Evolutionary conservation across 2,329 filamentous ascomycete species (phyloP).

Genomic region (Xylariales sp.): DNA sequence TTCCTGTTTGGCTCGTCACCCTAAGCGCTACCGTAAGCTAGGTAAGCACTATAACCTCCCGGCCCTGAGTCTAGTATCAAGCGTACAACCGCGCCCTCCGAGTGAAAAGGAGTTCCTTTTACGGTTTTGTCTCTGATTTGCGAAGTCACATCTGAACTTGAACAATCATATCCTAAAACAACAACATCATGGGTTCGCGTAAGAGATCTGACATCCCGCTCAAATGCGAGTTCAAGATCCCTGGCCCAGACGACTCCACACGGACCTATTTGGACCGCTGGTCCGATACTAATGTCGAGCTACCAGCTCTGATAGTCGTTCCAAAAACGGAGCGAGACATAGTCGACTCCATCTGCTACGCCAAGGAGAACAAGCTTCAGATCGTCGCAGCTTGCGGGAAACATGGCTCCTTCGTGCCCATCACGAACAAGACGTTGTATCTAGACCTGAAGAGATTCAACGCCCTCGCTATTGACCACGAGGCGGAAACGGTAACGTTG

Average conservation of each 20-base stretch:
- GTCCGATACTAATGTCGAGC: not conserved
- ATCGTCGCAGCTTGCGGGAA: constrained; percentile 1
- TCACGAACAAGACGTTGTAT: not conserved
- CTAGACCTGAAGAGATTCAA: constrained; percentile 1
- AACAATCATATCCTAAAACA: too few relatives aligned
- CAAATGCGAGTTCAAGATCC: constrained; percentile 1
- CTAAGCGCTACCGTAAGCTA: too few relatives aligned
- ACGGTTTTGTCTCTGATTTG: too few relatives aligned
- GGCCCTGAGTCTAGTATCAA: too few relatives aligned
- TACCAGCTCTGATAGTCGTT: not conserved
- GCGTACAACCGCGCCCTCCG: too few relatives aligned
- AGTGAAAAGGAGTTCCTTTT: too few relatives aligned
- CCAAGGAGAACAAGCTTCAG: not conserved
- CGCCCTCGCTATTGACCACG: not conserved
- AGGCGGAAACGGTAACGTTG: not conserved
- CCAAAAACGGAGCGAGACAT: constrained; percentile 2
- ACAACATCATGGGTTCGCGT: too few relatives aligned
- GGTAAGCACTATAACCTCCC: too few relatives aligned
- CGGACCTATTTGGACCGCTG: not conserved
- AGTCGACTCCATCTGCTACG: not conserved
- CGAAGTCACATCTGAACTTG: too few relatives aligned
- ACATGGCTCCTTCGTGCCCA: constrained; percentile 1
- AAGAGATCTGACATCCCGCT: not conserved
- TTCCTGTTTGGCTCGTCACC: too few relatives aligned
- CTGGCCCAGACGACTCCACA: not conserved